Percentiles rank a stretch among this genome's conserved stretches.
Evolutionary conservation across 1,139 yeast genomes (phyloP).

Genomic region (Scheffersomyces segobiensis): DNA sequence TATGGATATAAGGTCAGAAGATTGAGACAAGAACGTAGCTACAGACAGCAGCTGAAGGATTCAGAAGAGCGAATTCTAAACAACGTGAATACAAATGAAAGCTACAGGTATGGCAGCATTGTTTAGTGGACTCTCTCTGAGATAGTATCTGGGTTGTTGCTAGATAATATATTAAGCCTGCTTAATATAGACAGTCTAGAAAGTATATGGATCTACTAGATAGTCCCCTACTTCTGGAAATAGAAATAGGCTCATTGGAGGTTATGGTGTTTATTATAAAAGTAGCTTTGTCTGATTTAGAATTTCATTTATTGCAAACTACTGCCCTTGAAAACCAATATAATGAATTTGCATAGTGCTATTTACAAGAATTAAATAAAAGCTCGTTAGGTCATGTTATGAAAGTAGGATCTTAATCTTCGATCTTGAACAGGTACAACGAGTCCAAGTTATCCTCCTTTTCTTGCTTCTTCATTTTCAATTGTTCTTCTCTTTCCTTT

Average conservation of each 20-base stretch:
- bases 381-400: background rate
- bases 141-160: background rate
- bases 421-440: conserved; percentile 44
- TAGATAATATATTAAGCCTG: too few relatives aligned
- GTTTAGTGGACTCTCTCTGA: conserved; percentile 10
- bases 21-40: conserved; percentile 26
- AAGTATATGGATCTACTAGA: background rate
- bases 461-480: conserved; percentile 7
- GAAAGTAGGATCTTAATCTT: conserved; percentile 22
- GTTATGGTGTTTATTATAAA: too few relatives aligned
- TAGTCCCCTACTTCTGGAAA: background rate
- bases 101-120: conserved; percentile 26
- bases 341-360: background rate
- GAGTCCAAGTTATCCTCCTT: conserved; percentile 42
- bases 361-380: background rate
- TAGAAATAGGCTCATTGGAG: too few relatives aligned
- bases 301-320: too few relatives aligned
- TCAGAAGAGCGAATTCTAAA: conserved; percentile 1
- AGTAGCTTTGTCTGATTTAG: too few relatives aligned
- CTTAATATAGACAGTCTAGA: background rate
- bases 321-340: background rate
- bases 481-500: conserved; percentile 6
- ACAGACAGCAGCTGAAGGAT: conserved; percentile 4
- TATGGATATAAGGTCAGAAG: conserved; percentile 47
- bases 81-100: conserved; percentile 9